Base-by-base conservation (phyloP, 306 rosid species). In the Mucuna pruriens region DNA sequence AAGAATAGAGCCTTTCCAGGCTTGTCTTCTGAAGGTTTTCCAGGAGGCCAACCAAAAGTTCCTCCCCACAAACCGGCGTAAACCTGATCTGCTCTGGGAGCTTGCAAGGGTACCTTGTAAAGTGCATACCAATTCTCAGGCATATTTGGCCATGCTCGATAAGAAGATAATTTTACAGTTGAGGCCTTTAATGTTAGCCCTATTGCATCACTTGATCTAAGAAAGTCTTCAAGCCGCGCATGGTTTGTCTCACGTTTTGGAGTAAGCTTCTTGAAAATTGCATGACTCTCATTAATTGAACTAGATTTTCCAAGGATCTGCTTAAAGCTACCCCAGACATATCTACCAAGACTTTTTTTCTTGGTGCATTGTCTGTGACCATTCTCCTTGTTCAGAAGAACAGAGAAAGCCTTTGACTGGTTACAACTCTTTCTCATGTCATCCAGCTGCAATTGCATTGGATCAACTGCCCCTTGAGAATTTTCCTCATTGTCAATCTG, bases 21-120 rank as follows among this genome's bases (percentile, higher is more conserved):
- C 79, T 93, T 93, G 84, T 91, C 97, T 67, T 87, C 85, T 15
- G 83, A 75, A 19, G 94, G 91, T 88, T 74, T 91, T 68, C 96
- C 96, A 9, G 97, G 96, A 74, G 97, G 97, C 97, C 96, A 91
- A 68, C 92, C 96, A 76, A 91, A 93, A 54, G 97, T 89, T 20
- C 97, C 97, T 60, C 97, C 97, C 96, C 96, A 93, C 40, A 93
- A 82, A 85, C 97, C 97, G 10, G 96, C 92, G 77, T 84, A 90
- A 83, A 87, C 89, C 20, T 88, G 91, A 44, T 86, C 90, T 6
- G 45, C 77, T 16, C 86, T 66, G 2, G 92, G 86, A 45, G 65
- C 83, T 51, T 77, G 86, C 91, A 88, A 73, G 6, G 95, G 94
- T 84, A 93, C 77, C 87, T 90, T 93, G 90, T 89, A 93, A 64